A percentile compares a stretch with the other conserved stretches of the same genome.
These are phyloP conservation scores for Phytophthora crassamura DNA, from an alignment of 352 stramenopile species.

Conservation along the genomic window DNA sequence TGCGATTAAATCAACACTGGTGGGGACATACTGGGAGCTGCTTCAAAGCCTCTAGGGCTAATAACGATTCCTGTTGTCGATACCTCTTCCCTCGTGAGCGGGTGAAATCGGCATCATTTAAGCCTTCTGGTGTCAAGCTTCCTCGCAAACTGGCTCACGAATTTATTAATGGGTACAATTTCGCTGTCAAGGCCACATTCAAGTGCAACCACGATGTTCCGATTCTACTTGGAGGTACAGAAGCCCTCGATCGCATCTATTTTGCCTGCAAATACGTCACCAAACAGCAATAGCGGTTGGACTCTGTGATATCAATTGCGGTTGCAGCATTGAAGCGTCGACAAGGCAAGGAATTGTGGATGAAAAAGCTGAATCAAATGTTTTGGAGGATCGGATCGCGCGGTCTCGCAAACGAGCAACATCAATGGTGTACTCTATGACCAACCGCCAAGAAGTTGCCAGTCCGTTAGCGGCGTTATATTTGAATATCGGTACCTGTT, in stretches of 20 bases:
- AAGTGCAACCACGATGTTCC: constrained; percentile 1
- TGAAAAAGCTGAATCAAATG: too few relatives aligned
- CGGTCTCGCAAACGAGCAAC: neutral
- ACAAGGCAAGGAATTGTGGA: neutral
- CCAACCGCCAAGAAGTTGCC: constrained; percentile 7
- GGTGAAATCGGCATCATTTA: neutral
- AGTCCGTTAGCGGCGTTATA: constrained; percentile 2
- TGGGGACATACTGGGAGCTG: constrained; percentile 7
- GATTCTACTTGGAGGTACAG: neutral
- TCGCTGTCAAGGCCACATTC: constrained; percentile 3
- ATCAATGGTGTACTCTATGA: constrained; percentile 1
- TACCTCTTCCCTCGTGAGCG: constrained; percentile 7
- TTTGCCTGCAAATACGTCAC: constrained; percentile 9
- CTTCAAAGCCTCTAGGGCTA: neutral
- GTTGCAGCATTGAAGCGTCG: neutral
- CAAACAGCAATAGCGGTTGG: neutral
- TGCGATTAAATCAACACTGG: constrained; percentile 6
- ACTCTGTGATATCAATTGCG: neutral
- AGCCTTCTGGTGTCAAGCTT: neutral
- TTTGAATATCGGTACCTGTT: constrained; percentile 2
- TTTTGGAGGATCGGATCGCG: neutral
- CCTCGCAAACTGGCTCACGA: neutral
- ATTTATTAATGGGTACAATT: constrained; percentile 9
- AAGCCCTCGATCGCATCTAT: neutral
- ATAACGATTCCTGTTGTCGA: neutral